Conservation (phyloP, 2,329 filamentous ascomycete species). For the Shiraia sp. region DNA sequence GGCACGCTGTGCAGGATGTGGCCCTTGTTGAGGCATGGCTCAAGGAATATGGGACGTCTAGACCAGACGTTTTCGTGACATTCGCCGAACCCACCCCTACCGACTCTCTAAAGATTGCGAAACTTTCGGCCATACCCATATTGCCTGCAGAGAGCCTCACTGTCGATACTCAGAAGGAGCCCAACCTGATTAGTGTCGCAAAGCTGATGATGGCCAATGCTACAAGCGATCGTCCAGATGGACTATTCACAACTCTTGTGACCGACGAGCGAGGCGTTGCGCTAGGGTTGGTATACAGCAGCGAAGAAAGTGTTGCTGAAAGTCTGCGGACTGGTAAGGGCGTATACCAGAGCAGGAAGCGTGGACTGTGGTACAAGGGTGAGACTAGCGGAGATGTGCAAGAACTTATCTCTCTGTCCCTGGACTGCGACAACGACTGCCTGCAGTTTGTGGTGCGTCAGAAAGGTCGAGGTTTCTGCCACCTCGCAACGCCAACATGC, state of each 20-base stretch:
- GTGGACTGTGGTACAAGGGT: constrained; percentile 95
- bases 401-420: constrained; percentile 78
- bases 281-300: constrained; percentile 92
- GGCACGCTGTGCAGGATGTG: constrained; percentile 48
- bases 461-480: constrained; percentile 88
- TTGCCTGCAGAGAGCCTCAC: constrained; percentile 73
- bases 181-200: constrained; percentile 65
- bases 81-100: constrained; percentile 48
- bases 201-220: constrained; percentile 75
- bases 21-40: constrained; percentile 51
- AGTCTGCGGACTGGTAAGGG: constrained; percentile 79
- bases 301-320: constrained; percentile 84
- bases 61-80: constrained; percentile 57
- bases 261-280: constrained; percentile 84
- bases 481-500: constrained; percentile 88
- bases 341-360: constrained; percentile 94
- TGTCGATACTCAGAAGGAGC: constrained; percentile 62
- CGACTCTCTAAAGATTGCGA: constrained; percentile 47
- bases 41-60: constrained; percentile 53
- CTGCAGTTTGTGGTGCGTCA: constrained; percentile 88
- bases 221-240: constrained; percentile 79
- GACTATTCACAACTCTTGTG: constrained; percentile 86
- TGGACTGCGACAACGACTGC: constrained; percentile 94
- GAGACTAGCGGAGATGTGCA: constrained; percentile 93
- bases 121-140: constrained; percentile 66